Evolutionary conservation across 306 rosid genomes (phyloP).

Genomic region (Datisca glomerata): DNA sequence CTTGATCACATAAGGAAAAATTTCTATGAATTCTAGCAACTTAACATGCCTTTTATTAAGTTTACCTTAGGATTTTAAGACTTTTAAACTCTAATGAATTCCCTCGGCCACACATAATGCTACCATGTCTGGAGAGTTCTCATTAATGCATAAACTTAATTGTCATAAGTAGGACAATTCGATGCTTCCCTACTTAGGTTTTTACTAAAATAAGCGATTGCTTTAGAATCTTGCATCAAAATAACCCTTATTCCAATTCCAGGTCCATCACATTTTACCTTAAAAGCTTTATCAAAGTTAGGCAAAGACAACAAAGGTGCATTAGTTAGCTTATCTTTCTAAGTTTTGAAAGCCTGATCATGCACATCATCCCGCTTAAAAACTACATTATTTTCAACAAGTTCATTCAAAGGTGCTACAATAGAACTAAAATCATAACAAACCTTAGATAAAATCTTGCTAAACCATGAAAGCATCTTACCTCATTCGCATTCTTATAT

Average conservation of each 20-base stretch:
- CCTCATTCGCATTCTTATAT: neutral
- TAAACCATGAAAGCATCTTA: neutral
- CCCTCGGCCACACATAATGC: neutral
- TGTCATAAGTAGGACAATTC: constrained; percentile 1
- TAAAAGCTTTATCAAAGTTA: no score
- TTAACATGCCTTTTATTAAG: neutral
- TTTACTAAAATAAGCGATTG: neutral
- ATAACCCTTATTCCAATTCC: no score
- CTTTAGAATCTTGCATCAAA: neutral
- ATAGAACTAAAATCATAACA: neutral
- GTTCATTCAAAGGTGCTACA: neutral
- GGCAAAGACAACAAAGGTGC: no score
- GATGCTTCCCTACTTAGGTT: neutral
- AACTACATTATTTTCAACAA: neutral
- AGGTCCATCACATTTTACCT: no score
- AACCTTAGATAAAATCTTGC: neutral
- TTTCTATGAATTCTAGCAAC: neutral
- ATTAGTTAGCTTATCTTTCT: neutral
- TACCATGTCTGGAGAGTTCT: neutral
- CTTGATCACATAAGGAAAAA: neutral
- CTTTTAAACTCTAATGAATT: neutral
- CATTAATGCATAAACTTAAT: neutral
- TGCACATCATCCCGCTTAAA: neutral
- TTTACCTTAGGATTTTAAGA: neutral
- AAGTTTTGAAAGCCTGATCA: neutral